Base-by-base conservation (phyloP, 1,284 basidiomycete genomes). In the Ganoderma meredithae region DNA sequence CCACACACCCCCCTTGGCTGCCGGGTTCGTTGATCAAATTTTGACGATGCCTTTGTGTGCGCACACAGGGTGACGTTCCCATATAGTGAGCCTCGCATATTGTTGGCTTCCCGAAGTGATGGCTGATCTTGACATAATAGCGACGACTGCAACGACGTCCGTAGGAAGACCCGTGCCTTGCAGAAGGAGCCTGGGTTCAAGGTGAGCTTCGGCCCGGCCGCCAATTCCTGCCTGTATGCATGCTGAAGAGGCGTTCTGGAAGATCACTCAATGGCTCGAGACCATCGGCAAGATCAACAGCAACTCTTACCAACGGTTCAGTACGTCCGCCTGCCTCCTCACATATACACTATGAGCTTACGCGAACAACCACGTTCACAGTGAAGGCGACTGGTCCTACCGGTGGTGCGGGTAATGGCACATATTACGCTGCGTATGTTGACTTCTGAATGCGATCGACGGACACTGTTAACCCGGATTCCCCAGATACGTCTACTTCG, bases 271-370 rank as follows among this genome's bases (percentile, higher is more conserved):
- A 41, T 86, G 84, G 84, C 74, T 86, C 62, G 79, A 75, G 70
- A 82, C 84, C 10, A 85, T 86, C 64, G 83, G 83, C 1, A 77
- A 78, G 55, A 79, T 86, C 73, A 85, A 87, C 71, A 81, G 69
- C 71, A 86, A 85, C 76, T 84, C 82, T 2, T 84, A 79, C 70
- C 68, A 72, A 59, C 82, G 83, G 31, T 86, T 86, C 79, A 86
- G 84, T 85, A 70, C 43, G 82, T 74, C 0, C 10, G 36, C 19
- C 47, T 63, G 2, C 31, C 49, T 10, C 27, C 15, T 33, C 36
- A 33, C 47, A 36, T n/a, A 8, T 13, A 64, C 63, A 17, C 27
- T n/a, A 19, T 44, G 53, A 43, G 59, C 59, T 31, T 27, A 33
- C 25, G 8, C 39, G n/a, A 15, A 33, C 13, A 19, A n/a, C 44